Evolutionary conservation across 2,329 filamentous ascomycete species (phyloP), one percentile per base, ranked within the genome.

Genomic region (Colletotrichum endophyticum): DNA sequence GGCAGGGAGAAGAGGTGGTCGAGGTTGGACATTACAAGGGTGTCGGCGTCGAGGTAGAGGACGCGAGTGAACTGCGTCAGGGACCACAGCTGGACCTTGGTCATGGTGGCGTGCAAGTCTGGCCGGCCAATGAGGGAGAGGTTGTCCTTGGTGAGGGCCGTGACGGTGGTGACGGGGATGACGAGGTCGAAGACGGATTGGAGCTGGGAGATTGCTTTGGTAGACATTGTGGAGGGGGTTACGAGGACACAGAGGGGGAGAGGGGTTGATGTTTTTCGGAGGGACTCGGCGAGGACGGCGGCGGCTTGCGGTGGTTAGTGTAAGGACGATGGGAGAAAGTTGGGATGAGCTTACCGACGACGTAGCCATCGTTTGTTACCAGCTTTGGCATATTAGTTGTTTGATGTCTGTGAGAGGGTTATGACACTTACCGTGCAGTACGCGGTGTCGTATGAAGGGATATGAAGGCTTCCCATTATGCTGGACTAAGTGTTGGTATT

Each of bases 61-160:
- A 89, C 85, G 0, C 84, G 79, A 1, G 72, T 75, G 61, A 94
- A 95, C 75, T 92, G 87, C 1, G 90, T 91, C 67, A 94, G 91
- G 69, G 91, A 89, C 93, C 93, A 94, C 15, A 95, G 86, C 73
- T 92, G 89, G 80, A 94, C 92, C 84, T 95, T 95, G 49, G 93
- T 94, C 81, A 94, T 94, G 63, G 92, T 91, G 64, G 91, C 91
- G 75, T 91, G 87, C 30, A 95, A 87, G 81, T 94, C 93, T 44
- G 91, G 89, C 27, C 93, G 90, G 78, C 92, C 89, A 91, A 95
- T 94, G 73, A 94, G 86, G 83, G 90, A 91, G 70, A 95, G 89
- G 78, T 94, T 94, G 61, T 89, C 44, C 16, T 70, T 30, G 1
- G 72, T 44, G 22, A 66, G 59, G 27, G 64, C 67, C 27, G 66